Evolutionary conservation across 2,329 filamentous ascomycete genomes (phyloP).

Genomic region (Colletotrichum sp.): DNA sequence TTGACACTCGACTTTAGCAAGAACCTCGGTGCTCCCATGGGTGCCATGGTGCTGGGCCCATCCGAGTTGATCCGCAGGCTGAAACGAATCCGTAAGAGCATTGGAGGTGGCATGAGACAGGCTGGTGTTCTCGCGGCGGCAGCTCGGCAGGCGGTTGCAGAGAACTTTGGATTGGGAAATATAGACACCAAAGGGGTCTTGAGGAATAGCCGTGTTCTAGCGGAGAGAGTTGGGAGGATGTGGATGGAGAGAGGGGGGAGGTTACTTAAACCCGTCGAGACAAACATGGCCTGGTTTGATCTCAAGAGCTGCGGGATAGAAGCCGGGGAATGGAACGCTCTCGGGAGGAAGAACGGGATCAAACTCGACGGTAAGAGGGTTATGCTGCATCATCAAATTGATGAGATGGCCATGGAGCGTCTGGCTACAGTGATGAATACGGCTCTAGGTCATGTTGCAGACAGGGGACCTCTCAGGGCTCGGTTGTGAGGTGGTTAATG

Average conservation of each 20-base stretch:
- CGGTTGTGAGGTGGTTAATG: background rate
- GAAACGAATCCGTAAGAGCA: slow-evolving; percentile 78
- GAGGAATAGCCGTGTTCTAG: slow-evolving; percentile 57
- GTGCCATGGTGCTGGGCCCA: slow-evolving; percentile 48
- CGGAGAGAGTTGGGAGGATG: slow-evolving; percentile 60
- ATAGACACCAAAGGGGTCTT: slow-evolving; percentile 39
- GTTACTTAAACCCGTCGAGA: slow-evolving; percentile 68
- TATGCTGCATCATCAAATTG: slow-evolving; percentile 14
- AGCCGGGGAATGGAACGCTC: background rate
- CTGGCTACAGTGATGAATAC: background rate
- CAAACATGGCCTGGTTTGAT: slow-evolving; percentile 78
- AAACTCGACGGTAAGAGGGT: slow-evolving; percentile 13
- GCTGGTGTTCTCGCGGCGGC: slow-evolving; percentile 77
- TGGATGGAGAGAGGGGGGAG: slow-evolving; percentile 70
- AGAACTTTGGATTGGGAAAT: slow-evolving; percentile 69
- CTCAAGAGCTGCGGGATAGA: background rate
- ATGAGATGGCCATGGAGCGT: background rate
- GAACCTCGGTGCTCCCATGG: slow-evolving; percentile 56
- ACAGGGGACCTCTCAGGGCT: background rate
- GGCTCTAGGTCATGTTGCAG: background rate
- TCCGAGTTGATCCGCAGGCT: slow-evolving; percentile 66
- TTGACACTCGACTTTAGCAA: slow-evolving; percentile 65
- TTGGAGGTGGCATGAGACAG: slow-evolving; percentile 81
- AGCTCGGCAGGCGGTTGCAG: slow-evolving; percentile 77
- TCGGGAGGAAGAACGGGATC: background rate